Conservation (phyloP, 768 basidiomycete species). For the Boletus vermiculosoides region DNA sequence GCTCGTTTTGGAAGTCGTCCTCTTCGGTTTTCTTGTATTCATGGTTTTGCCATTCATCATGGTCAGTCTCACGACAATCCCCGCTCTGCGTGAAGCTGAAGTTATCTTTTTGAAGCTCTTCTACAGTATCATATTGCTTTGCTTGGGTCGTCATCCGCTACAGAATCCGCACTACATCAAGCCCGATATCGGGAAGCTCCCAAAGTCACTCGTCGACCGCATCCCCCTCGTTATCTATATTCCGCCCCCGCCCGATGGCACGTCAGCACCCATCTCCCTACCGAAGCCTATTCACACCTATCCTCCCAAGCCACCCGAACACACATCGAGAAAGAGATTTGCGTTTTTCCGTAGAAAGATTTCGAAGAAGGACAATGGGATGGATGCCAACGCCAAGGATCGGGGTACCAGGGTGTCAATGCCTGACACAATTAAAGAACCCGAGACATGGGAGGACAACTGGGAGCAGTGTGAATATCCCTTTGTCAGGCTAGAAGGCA, state of each 20-base stretch:
- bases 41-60: slow-evolving; percentile 76
- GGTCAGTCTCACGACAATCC: slow-evolving; percentile 44
- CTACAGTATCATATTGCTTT: slow-evolving; percentile 77
- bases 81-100: slow-evolving; percentile 4
- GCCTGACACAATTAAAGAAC: slow-evolving; percentile 26
- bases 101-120: slow-evolving; percentile 47
- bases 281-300: slow-evolving; percentile 55
- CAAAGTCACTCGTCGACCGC: slow-evolving; percentile 67
- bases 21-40: slow-evolving; percentile 76
- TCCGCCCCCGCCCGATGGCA: slow-evolving; percentile 65
- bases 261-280: slow-evolving; percentile 37
- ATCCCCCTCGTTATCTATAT: slow-evolving; percentile 88
- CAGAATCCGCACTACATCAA: slow-evolving; percentile 72
- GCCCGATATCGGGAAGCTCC: slow-evolving; percentile 74
- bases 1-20: slow-evolving; percentile 66
- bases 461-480: slow-evolving; percentile 80
- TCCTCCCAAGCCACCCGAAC: slow-evolving; percentile 51
- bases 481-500: slow-evolving; percentile 77
- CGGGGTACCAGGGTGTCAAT: slow-evolving; percentile 10
- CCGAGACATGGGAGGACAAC: slow-evolving; percentile 68
- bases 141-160: slow-evolving; percentile 76
- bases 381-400: slow-evolving; percentile 16
- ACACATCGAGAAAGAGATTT: slow-evolving; percentile 45
- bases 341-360: slow-evolving; percentile 44
- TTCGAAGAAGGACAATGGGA: slow-evolving; percentile 25